phyloP scores from a whole-genome alignment of 352 stramenopile species.

The Globisporangium yorkense region DNA sequence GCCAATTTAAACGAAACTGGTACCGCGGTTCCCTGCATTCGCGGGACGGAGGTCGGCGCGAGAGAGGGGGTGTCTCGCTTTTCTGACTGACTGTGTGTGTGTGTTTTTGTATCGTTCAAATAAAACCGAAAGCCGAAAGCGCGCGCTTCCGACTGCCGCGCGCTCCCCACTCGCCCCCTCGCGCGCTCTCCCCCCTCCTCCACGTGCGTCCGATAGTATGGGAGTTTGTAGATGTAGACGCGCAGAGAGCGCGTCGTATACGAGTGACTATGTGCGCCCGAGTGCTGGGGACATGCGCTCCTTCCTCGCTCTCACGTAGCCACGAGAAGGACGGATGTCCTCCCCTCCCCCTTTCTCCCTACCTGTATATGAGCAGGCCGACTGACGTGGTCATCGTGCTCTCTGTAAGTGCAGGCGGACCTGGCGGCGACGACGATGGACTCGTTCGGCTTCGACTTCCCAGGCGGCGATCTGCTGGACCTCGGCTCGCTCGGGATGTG shows the following conservation, averaged over 20 bases:
- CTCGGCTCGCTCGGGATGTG: slow-evolving; percentile 68
- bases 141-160: background rate
- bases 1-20: background rate
- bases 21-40: no score
- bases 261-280: no score
- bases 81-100: background rate
- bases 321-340: no score
- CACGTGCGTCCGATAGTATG: no score
- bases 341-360: no score
- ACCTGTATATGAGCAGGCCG: no score
- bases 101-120: background rate
- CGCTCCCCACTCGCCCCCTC: background rate
- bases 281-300: no score
- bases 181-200: background rate
- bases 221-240: no score
- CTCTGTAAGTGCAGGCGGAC: background rate
- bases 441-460: slow-evolving; percentile 83
- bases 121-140: background rate
- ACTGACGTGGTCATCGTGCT: no score
- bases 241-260: no score
- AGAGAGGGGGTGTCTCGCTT: background rate
- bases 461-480: slow-evolving; percentile 65
- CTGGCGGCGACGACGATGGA: slow-evolving; percentile 37
- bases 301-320: no score
- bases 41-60: no score